Evolutionary conservation across 2,329 filamentous ascomycete genomes (phyloP).

Genomic region (Verruconis gallopava): DNA sequence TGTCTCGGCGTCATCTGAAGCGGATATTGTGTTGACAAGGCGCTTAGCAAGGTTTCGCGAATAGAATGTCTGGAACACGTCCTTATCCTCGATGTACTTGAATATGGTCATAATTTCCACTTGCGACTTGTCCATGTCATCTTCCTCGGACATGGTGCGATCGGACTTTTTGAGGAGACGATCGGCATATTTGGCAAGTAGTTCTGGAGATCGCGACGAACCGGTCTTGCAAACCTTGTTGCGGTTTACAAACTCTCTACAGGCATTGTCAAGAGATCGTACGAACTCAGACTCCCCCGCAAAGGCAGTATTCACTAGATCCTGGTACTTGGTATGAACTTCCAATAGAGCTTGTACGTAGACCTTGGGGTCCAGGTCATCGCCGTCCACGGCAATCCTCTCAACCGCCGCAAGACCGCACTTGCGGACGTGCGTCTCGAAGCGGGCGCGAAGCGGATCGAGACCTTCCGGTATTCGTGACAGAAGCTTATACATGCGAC

Average conservation of each 20-base stretch:
- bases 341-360: constrained; percentile 93
- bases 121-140: constrained; percentile 78
- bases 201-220: constrained; percentile 85
- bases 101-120: constrained; percentile 98
- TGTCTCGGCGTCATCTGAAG: constrained; percentile 92
- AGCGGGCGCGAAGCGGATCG: constrained; percentile 73
- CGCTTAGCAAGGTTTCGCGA: constrained; percentile 92
- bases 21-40: constrained; percentile 86
- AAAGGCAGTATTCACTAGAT: constrained; percentile 83
- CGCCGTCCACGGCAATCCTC: constrained; percentile 78
- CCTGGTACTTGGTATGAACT: constrained; percentile 86
- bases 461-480: constrained; percentile 82
- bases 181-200: constrained; percentile 92
- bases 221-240: constrained; percentile 92
- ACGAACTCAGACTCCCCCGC: constrained; percentile 95
- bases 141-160: constrained; percentile 82
- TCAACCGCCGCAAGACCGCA: constrained; percentile 79
- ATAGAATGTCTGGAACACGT: constrained; percentile 99
- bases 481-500: constrained; percentile 87
- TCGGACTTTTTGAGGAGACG: constrained; percentile 76
- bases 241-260: constrained; percentile 93
- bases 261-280: constrained; percentile 88
- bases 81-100: constrained; percentile 99
- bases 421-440: constrained; percentile 86
- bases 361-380: constrained; percentile 86